Base-by-base conservation (phyloP, 306 rosid species). In the Sicyos edulis region DNA sequence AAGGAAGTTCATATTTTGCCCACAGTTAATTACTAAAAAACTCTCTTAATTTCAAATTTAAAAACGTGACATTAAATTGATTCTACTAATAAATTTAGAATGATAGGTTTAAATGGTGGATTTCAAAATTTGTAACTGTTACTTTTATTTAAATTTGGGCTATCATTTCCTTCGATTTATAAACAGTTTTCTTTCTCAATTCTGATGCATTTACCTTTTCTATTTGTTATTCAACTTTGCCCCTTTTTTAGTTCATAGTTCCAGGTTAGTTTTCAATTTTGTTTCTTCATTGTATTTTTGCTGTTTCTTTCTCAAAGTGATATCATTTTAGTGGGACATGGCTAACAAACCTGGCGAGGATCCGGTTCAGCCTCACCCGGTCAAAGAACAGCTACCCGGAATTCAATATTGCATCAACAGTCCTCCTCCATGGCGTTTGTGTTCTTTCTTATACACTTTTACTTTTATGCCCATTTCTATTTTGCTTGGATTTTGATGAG, bases 401-500 rank as follows among this genome's bases (percentile, higher is more conserved):
- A 82, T 90, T 71, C 87, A 88, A 58, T 90, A 88, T 66, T 90
- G 96, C 77, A 77, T 90, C 13, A 90, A 83, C 75, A 86, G 91
- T 77, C 95, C 96, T 77, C 96, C 91, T 61, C 95, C 96, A 37
- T 90, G 96, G 95, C 72, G 93, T 88, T 8, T 21, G 88, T 77
- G 24, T 57, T 42, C 19, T 61, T 2, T 64, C 55, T 14, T 22
- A 37, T 74, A 12, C 54, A 44, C n/a, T 1, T 26, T 2, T 37
- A 20, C 44, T 37, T 49, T 14, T 12, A 22, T 15, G n/a, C 20
- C 10, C 4, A 4, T 10, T 15, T 42, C 1, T 5, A 15, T 12
- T 44, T 42, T 19, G 1, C 15, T 15, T 51, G 9, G 0, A 0
- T 51, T 11, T 7, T 60, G 2, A 69, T 34, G 56, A n/a, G 4